phyloP scores from a whole-genome alignment of 208 protist genomes.

The Trypanosoma platydactyli region DNA sequence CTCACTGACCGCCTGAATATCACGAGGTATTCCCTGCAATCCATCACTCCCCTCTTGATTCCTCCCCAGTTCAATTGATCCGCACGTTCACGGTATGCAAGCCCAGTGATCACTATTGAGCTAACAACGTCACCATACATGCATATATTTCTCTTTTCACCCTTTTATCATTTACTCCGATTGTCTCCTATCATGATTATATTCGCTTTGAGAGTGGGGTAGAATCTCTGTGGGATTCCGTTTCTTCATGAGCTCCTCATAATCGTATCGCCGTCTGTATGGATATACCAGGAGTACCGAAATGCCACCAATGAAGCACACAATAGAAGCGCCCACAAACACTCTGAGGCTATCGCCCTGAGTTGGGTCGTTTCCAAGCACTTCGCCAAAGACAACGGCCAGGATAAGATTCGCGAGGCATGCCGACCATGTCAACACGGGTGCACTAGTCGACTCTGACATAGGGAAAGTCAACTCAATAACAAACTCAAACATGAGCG shows the following conservation, averaged over 20 bases:
- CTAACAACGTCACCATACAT: no score
- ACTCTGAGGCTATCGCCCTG: slow-evolving; percentile 41
- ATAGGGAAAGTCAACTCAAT: slow-evolving; percentile 82
- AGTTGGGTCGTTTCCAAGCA: slow-evolving; percentile 51
- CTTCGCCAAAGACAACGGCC: slow-evolving; percentile 56
- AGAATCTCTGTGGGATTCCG: not conserved
- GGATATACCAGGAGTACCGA: slow-evolving; percentile 47
- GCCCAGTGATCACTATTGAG: no score
- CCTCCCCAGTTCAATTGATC: no score
- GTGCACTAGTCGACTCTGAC: slow-evolving; percentile 68
- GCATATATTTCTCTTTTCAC: slow-evolving; percentile 17
- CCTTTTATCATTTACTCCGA: slow-evolving; percentile 12
- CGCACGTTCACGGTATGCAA: no score
- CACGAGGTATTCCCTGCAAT: no score
- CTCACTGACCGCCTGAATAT: no score
- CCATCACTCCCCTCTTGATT: no score
- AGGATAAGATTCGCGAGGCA: slow-evolving; percentile 65
- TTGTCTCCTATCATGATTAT: slow-evolving; percentile 2
- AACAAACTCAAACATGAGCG: slow-evolving; percentile 82
- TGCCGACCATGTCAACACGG: slow-evolving; percentile 67
- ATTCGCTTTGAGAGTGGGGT: not conserved
- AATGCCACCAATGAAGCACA: slow-evolving; percentile 51
- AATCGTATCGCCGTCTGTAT: slow-evolving; percentile 44
- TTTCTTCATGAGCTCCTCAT: slow-evolving; percentile 42
- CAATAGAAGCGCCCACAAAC: slow-evolving; percentile 62